A percentile compares a stretch with the other conserved stretches of the same genome.
phyloP scores from a whole-genome alignment of 768 basidiomycete genomes.

The Serendipita indica region DNA sequence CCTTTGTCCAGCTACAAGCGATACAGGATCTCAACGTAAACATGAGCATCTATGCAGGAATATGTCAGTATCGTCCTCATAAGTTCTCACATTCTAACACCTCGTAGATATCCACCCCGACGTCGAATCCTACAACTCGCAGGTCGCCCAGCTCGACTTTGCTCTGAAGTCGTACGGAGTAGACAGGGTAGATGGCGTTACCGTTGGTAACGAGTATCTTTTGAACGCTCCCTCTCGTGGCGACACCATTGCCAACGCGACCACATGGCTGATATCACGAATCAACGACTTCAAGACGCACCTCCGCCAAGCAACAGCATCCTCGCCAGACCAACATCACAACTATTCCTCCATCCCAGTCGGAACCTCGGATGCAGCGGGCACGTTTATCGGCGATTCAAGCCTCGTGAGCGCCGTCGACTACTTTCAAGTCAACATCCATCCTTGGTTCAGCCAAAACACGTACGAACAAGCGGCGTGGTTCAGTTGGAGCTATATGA shows the following conservation, averaged over 20 bases:
- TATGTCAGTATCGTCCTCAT: background rate
- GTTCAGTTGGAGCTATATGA: slow-evolving; percentile 9
- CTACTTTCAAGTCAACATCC: background rate
- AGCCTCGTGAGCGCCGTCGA: background rate
- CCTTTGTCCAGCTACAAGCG: background rate
- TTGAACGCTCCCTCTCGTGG: slow-evolving; percentile 6
- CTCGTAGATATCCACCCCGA: slow-evolving; percentile 3
- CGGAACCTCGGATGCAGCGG: background rate
- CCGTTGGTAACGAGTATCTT: slow-evolving; percentile 5
- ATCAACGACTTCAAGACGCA: slow-evolving; percentile 2
- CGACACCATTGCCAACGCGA: slow-evolving; percentile 3
- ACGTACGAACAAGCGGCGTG: slow-evolving; percentile 2
- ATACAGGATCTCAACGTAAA: background rate
- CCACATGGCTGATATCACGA: background rate
- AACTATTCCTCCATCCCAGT: slow-evolving; percentile 2
- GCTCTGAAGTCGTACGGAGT: background rate
- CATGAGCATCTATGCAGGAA: background rate
- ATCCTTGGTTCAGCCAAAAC: slow-evolving; percentile 10
- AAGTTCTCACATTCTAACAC: background rate
- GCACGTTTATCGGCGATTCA: background rate
- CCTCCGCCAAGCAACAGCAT: background rate
- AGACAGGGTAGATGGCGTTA: background rate
- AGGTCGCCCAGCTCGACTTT: background rate
- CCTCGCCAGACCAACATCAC: background rate
- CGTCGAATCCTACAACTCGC: background rate